These are phyloP conservation scores for Rhododendron simsii DNA, from an alignment of 148 eudicot species.

Conservation along the genomic window DNA sequence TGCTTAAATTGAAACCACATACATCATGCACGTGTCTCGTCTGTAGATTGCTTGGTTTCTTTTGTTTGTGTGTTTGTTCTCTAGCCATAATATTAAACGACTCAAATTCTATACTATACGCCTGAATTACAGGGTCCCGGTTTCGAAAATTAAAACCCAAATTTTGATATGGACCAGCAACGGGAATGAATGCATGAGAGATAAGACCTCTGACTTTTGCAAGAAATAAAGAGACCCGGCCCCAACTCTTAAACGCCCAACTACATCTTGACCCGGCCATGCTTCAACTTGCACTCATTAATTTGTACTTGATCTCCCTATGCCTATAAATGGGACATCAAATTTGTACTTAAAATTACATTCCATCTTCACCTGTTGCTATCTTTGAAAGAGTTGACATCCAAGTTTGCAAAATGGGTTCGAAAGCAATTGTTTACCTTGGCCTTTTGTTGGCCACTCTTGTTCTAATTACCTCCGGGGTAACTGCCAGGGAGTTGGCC, in stretches of 20 bases:
- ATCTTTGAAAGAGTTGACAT: not conserved
- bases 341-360: not conserved
- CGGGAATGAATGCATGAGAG: too few species aligned
- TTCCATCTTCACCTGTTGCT: not conserved
- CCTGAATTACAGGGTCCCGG: too few species aligned
- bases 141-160: too few species aligned
- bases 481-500: constrained; percentile 16
- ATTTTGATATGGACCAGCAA: too few species aligned
- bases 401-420: not conserved
- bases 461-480: constrained; percentile 18
- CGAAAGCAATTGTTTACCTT: constrained; percentile 15
- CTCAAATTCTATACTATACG: too few species aligned
- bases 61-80: too few species aligned
- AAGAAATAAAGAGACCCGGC: not conserved
- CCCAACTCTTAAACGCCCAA: not conserved
- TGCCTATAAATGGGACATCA: not conserved
- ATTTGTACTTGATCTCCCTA: not conserved
- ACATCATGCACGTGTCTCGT: too few species aligned
- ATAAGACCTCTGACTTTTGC: not conserved
- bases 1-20: too few species aligned
- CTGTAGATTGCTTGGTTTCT: too few species aligned
- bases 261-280: not conserved
- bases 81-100: too few species aligned
- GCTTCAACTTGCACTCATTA: not conserved
- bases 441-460: constrained; percentile 16